A percentile compares a stretch with the other conserved stretches of the same genome.
These are phyloP conservation scores for Oidium heveae DNA, from an alignment of 2,329 filamentous ascomycete species.

Conservation along the genomic window DNA sequence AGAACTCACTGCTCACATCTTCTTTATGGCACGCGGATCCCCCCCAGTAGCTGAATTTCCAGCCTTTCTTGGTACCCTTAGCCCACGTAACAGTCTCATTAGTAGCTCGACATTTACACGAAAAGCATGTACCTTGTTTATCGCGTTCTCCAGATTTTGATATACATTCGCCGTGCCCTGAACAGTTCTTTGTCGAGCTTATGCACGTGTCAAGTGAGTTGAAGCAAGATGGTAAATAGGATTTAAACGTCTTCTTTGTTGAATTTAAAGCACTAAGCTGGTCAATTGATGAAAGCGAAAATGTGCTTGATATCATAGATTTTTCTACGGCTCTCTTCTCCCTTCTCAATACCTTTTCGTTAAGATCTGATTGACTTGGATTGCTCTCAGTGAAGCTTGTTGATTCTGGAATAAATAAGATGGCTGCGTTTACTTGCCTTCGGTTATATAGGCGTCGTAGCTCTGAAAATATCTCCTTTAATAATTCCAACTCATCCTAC, in stretches of 20 bases:
- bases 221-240: conserved; percentile 46
- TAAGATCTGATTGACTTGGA: background rate
- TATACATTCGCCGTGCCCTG: conserved; percentile 53
- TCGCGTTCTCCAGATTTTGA: conserved; percentile 31
- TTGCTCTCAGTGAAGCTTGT: conserved; percentile 2
- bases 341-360: background rate
- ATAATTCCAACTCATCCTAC: conserved; percentile 5
- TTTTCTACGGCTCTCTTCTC: conserved; percentile 3
- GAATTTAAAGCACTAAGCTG: conserved; percentile 5
- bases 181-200: conserved; percentile 51
- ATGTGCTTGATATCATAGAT: background rate
- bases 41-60: conserved; percentile 47
- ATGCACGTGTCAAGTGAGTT: conserved; percentile 40
- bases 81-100: conserved; percentile 14
- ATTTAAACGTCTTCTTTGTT: conserved; percentile 5
- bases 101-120: conserved; percentile 48
- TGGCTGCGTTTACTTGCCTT: conserved; percentile 10
- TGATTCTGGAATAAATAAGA: conserved; percentile 11
- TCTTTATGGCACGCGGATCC: conserved; percentile 75
- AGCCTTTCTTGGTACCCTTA: conserved; percentile 18
- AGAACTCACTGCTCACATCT: conserved; percentile 73
- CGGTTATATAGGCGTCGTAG: conserved; percentile 9
- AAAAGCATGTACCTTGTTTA: conserved; percentile 35
- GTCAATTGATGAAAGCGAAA: background rate
- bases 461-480: conserved; percentile 7